These are phyloP conservation scores for Trichoderma oligosporum DNA, from an alignment of 2,329 filamentous ascomycete species.

Conservation along the genomic window DNA sequence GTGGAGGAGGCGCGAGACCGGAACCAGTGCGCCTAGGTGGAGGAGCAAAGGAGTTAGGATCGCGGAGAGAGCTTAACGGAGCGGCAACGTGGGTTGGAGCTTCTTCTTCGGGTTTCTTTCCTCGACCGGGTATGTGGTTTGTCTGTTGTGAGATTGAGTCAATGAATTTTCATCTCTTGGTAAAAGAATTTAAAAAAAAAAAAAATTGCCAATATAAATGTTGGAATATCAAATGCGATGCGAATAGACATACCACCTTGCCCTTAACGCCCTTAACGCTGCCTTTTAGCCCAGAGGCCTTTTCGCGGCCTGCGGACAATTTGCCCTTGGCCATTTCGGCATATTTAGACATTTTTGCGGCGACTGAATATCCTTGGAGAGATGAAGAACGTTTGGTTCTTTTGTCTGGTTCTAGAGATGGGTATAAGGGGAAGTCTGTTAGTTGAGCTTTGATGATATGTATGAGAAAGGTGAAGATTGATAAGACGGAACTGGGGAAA, in stretches of 20 bases:
- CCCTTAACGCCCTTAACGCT: slow-evolving; percentile 40
- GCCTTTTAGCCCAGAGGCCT: slow-evolving; percentile 17
- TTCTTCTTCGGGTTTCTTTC: slow-evolving; percentile 31
- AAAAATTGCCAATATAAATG: too few species aligned
- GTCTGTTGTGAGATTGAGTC: not conserved
- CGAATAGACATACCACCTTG: slow-evolving; percentile 39
- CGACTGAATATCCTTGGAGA: not conserved
- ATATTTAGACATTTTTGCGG: slow-evolving; percentile 43
- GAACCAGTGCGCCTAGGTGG: slow-evolving; percentile 62
- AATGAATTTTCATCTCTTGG: not conserved
- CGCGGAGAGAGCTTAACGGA: slow-evolving; percentile 67
- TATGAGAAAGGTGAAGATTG: not conserved
- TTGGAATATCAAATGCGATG: not conserved
- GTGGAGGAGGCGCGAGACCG: slow-evolving; percentile 34
- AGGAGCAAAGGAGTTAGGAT: slow-evolving; percentile 74
- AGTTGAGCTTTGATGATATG: not conserved
- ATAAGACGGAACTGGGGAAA: slow-evolving; percentile 4
- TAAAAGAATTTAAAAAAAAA: too few species aligned
- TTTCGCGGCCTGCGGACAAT: slow-evolving; percentile 21
- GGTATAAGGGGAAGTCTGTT: too few species aligned
- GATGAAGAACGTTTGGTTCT: not conserved
- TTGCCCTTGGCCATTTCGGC: slow-evolving; percentile 41
- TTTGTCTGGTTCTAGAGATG: too few species aligned
- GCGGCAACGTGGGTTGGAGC: slow-evolving; percentile 41
- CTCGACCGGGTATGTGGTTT: slow-evolving; percentile 32